Base-by-base conservation (phyloP, 106 monocot species). In the Allium fistulosum region DNA sequence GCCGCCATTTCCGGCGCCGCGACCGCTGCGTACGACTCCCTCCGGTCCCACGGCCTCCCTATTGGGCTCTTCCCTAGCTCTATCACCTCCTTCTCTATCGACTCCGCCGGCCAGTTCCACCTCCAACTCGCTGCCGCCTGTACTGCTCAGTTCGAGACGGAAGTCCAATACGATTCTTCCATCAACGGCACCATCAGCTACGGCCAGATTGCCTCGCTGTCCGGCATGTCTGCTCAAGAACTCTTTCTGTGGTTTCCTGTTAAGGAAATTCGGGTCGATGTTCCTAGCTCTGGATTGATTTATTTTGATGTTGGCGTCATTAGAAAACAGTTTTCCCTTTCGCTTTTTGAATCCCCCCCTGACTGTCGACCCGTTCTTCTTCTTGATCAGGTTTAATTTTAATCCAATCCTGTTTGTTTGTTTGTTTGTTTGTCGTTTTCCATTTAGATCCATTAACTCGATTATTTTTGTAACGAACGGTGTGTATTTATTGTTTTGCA, bases 241-340 rank as follows among this genome's bases (percentile, higher is more conserved):
- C 83, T 87, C 69, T 87, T 87, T 69, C 80, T 87, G 68, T 87
- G 87, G 87, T 83, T 87, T 63, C 83, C 87, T 71, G 87, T 87
- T 53, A 65, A 56, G 45, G 80, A 67, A 59, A 83, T 87, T 77
- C 79, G 79, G 63, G 82, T 87, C 68, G 80, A 80, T 69, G 68
- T 80, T 64, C 82, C 82, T 62, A 68, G 68, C 71, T 80, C 87
- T 49, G 85, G 85, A 47, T 62, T 85, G 70, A 85, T 85, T 73
- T 79, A 78, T 72, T 85, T 85, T 72, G 81, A 85, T 57, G 85
- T 85, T 51, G 85, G 85, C 26, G 81, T 75, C 66, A 75, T 85
- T 37, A 48, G 75, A 72, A 85, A 85, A 69, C 81, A 72, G 55
- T 75, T 85, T 65, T 71, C 85, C 22, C 74, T 81, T 51, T 81